phyloP scores from a whole-genome alignment of 768 basidiomycete species.

The Russula sp. region DNA sequence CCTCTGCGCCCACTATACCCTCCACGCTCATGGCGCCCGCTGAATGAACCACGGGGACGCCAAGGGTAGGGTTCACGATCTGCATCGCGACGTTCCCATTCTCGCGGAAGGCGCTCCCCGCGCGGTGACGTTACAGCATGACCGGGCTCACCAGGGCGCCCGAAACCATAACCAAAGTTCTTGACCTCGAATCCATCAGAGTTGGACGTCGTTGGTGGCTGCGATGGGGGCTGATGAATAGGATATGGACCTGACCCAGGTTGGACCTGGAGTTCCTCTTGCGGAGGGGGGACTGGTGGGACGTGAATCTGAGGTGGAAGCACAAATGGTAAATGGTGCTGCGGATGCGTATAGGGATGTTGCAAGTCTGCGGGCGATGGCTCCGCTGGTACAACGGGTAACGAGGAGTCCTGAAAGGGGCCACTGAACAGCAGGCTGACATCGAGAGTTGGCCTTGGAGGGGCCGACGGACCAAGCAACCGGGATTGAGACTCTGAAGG shows the following conservation, averaged over 20 bases:
- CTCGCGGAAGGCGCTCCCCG: slow-evolving; percentile 28
- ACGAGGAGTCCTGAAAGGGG: background rate
- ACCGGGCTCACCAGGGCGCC: slow-evolving; percentile 37
- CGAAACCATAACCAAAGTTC: slow-evolving; percentile 63
- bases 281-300: slow-evolving; percentile 5
- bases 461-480: background rate
- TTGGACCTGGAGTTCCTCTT: slow-evolving; percentile 19
- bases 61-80: slow-evolving; percentile 25
- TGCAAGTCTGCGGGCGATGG: slow-evolving; percentile 13
- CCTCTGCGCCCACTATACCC: slow-evolving; percentile 22
- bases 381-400: slow-evolving; percentile 5
- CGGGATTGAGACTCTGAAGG: background rate
- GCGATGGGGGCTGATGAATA: slow-evolving; percentile 13
- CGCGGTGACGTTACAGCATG: slow-evolving; percentile 31
- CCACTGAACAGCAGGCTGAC: slow-evolving; percentile 21
- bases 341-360: slow-evolving; percentile 11
- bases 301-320: slow-evolving; percentile 11
- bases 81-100: slow-evolving; percentile 28
- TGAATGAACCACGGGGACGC: slow-evolving; percentile 34
- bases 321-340: slow-evolving; percentile 9
- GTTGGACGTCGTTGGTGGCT: slow-evolving; percentile 14
- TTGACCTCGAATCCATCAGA: slow-evolving; percentile 48
- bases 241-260: slow-evolving; percentile 18
- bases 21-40: slow-evolving; percentile 21
- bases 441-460: slow-evolving; percentile 7